Percentiles rank a stretch among this genome's conserved stretches.
Conservation (phyloP, 2,329 filamentous ascomycete species). For the Polytolypa hystricis region DNA sequence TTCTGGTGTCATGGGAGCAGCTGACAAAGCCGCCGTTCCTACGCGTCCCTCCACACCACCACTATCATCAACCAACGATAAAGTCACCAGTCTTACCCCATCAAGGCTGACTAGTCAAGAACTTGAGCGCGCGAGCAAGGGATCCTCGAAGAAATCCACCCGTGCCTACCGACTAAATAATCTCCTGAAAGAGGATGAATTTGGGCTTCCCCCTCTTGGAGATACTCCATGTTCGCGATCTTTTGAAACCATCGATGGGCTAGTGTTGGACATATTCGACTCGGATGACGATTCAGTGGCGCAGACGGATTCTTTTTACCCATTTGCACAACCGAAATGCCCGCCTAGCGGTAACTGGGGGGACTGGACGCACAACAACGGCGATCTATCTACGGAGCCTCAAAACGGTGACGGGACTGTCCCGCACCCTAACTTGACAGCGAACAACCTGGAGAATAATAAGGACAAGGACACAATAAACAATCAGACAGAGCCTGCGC, state of each 20-base stretch:
- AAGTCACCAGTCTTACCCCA: constrained; percentile 16
- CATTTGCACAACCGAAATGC: constrained; percentile 18
- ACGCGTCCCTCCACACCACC: no score
- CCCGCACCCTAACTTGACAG: no score
- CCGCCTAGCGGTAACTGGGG: constrained; percentile 21
- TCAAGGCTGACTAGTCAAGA: constrained; percentile 24
- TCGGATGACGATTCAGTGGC: constrained; percentile 18
- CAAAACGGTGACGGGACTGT: neutral
- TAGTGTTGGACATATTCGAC: constrained; percentile 29
- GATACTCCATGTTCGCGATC: constrained; percentile 17
- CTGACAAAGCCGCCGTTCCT: no score
- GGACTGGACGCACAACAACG: constrained; percentile 28
- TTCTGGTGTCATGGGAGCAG: constrained; percentile 23
- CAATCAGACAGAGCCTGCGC: neutral
- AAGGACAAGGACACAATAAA: neutral
- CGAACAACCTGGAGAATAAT: neutral
- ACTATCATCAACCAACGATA: constrained; percentile 15
- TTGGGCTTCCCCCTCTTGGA: constrained; percentile 14
- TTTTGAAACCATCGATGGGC: constrained; percentile 23
- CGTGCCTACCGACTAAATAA: constrained; percentile 18
- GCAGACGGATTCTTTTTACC: constrained; percentile 20
- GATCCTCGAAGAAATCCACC: constrained; percentile 11
- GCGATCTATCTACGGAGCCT: constrained; percentile 20
- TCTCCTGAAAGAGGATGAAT: constrained; percentile 14
- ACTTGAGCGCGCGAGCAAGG: constrained; percentile 23